These are phyloP conservation scores for Talaromyces islandicus DNA, from an alignment of 2,329 filamentous ascomycete genomes.

Conservation along the genomic window DNA sequence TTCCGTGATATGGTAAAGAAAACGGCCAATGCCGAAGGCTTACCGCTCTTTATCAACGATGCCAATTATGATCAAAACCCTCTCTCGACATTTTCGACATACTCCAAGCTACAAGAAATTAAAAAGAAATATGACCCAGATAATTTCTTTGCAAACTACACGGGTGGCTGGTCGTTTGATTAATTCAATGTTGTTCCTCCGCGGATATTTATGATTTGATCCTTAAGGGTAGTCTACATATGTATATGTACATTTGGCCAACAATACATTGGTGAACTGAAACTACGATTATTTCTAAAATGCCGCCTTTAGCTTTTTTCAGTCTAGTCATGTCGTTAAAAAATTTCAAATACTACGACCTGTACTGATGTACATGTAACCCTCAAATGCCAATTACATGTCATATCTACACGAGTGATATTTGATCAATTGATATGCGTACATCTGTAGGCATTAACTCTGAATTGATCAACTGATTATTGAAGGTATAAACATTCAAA, in stretches of 20 bases:
- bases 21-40: slow-evolving; percentile 19
- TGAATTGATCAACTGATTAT: no score
- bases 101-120: slow-evolving; percentile 26
- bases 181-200: slow-evolving; percentile 4
- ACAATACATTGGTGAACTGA: not conserved
- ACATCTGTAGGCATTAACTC: no score
- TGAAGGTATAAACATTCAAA: no score
- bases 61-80: slow-evolving; percentile 29
- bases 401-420: no score
- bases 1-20: slow-evolving; percentile 24
- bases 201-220: not conserved
- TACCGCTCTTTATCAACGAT: slow-evolving; percentile 27
- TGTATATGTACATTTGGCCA: not conserved
- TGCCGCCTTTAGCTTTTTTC: not conserved
- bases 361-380: no score
- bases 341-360: no score
- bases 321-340: not conserved
- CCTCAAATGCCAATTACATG: no score
- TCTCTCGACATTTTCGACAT: slow-evolving; percentile 24
- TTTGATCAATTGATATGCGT: no score
- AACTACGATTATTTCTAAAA: not conserved
- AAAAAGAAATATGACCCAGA: slow-evolving; percentile 38
- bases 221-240: not conserved
- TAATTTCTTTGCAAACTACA: slow-evolving; percentile 21
- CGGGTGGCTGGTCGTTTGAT: slow-evolving; percentile 24